These are phyloP conservation scores for Apiospora marii DNA, from an alignment of 2,329 filamentous ascomycete genomes.

Conservation along the genomic window DNA sequence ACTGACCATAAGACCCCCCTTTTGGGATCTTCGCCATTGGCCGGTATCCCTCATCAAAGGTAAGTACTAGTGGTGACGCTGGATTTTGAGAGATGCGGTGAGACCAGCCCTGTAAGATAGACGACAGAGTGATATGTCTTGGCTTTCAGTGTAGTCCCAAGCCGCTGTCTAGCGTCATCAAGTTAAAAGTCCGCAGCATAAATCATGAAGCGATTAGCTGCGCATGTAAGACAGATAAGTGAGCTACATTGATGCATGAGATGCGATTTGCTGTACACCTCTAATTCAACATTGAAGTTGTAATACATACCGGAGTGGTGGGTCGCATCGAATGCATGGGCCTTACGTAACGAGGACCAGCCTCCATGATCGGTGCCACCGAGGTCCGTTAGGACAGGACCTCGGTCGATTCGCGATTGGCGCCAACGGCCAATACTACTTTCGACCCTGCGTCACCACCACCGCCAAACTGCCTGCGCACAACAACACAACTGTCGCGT, in stretches of 20 bases:
- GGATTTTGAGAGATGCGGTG: background rate
- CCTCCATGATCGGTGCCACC: background rate
- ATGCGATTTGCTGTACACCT: background rate
- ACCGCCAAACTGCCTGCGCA: background rate
- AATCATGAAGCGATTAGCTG: background rate
- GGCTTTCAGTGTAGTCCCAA: background rate
- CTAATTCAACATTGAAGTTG: background rate
- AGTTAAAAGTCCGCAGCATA: background rate
- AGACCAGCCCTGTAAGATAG: background rate
- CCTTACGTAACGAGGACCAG: slow-evolving; percentile 8
- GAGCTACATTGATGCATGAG: background rate
- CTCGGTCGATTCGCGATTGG: slow-evolving; percentile 15
- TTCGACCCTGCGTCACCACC: background rate
- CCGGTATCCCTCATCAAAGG: too few relatives aligned
- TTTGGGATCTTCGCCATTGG: background rate
- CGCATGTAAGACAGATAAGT: background rate
- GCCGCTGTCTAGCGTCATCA: background rate
- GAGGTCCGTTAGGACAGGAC: background rate
- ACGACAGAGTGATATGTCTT: background rate
- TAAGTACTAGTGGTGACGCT: background rate
- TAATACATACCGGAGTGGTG: background rate
- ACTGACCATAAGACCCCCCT: background rate
- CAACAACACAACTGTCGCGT: background rate
- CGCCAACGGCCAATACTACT: background rate
- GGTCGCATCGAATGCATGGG: background rate